Percentiles rank a stretch among this genome's conserved stretches.
phyloP scores from a whole-genome alignment of 1,284 basidiomycete genomes.

The Phenoliferia sp. region DNA sequence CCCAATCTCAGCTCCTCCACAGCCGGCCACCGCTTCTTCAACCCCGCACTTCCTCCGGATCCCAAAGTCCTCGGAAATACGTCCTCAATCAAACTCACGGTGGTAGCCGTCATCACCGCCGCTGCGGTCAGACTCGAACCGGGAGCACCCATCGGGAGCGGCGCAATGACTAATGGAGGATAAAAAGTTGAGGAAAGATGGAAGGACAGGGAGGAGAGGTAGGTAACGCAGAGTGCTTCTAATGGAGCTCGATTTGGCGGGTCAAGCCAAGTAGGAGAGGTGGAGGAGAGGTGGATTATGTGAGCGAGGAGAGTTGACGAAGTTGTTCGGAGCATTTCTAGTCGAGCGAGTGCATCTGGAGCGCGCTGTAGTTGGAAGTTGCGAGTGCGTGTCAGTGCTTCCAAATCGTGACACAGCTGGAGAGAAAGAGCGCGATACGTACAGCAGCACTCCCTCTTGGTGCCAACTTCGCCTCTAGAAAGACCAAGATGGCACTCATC shows the following conservation, averaged over 20 bases:
- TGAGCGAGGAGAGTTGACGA: neutral
- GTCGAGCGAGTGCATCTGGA: neutral
- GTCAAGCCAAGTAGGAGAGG: neutral
- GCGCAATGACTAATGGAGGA: neutral
- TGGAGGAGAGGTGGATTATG: neutral
- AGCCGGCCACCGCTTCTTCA: neutral
- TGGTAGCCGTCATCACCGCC: neutral
- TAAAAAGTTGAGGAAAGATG: neutral
- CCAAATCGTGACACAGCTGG: too few relatives aligned
- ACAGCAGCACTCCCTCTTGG: neutral
- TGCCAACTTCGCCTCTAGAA: neutral
- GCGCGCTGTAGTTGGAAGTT: neutral
- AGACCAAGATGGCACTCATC: slow-evolving; percentile 5
- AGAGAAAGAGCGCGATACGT: neutral
- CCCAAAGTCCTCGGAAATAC: neutral
- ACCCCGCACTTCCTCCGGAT: neutral
- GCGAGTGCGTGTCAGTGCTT: neutral
- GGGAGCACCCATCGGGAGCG: neutral
- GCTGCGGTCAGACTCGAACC: neutral
- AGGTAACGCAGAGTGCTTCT: neutral
- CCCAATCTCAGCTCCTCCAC: neutral
- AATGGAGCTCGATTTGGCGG: neutral
- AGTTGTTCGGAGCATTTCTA: slow-evolving; percentile 2
- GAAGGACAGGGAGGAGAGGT: slow-evolving; percentile 1
- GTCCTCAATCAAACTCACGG: neutral